Evolutionary conservation across 2,329 filamentous ascomycete genomes (phyloP).

Genomic region (Simplicillium sp.): DNA sequence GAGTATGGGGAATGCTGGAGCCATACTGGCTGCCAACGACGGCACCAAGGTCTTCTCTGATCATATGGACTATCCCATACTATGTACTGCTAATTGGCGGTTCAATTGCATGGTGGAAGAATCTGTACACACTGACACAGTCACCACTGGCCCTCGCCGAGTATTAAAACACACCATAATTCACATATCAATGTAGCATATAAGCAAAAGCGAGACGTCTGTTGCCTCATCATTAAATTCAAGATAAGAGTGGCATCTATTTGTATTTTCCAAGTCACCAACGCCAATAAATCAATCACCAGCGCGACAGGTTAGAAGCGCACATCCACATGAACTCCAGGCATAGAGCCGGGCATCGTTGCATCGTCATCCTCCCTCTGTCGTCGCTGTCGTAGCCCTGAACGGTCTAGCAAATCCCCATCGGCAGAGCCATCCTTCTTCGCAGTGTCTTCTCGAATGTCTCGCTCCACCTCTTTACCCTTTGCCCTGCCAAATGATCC

Average conservation of each 20-base stretch:
- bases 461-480: constrained; percentile 41
- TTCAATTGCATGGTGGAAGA: constrained; percentile 58
- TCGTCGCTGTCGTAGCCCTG: constrained; percentile 28
- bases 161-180: not conserved
- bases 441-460: constrained; percentile 40
- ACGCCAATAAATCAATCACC: too few relatives aligned
- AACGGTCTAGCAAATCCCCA: constrained; percentile 23
- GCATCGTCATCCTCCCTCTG: constrained; percentile 27
- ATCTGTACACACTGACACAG: constrained; percentile 64
- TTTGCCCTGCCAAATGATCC: constrained; percentile 41
- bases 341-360: constrained; percentile 37
- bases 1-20: constrained; percentile 72
- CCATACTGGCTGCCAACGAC: constrained; percentile 29
- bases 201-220: too few relatives aligned
- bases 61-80: constrained; percentile 65
- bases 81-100: constrained; percentile 69
- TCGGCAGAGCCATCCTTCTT: constrained; percentile 37
- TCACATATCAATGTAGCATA: not conserved
- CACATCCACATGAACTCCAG: constrained; percentile 23
- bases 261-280: too few relatives aligned
- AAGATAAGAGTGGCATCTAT: too few relatives aligned
- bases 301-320: constrained; percentile 3
- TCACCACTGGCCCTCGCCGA: constrained; percentile 19
- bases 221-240: too few relatives aligned
- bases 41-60: constrained; percentile 10